Evolutionary conservation across 75 land plant species (phyloP).

Genomic region (Adiantum capillusveneris): DNA sequence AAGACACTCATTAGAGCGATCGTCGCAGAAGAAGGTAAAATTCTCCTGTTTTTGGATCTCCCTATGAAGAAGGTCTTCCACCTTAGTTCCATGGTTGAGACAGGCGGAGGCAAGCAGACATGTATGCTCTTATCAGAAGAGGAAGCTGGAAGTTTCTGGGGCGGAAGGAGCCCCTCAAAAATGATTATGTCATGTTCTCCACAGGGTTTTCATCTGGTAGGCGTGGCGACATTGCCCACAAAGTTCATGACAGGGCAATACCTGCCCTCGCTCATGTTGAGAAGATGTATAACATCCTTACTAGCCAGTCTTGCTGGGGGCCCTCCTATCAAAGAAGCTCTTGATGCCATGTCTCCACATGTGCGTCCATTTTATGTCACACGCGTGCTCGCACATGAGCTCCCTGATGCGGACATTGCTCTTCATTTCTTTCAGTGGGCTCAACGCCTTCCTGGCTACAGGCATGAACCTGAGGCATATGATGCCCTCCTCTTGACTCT

Average conservation of each 20-base stretch:
- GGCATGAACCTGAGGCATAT: conserved; percentile 49
- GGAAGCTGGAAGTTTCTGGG: no score
- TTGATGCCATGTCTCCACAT: conserved; percentile 17
- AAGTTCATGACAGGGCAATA: conserved; percentile 11
- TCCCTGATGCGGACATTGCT: conserved; percentile 39
- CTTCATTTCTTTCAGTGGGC: conserved; percentile 62
- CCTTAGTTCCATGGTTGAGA: no score
- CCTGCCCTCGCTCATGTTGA: conserved; percentile 13
- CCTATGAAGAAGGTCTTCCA: no score
- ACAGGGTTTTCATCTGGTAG: no score
- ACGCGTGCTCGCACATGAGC: conserved; percentile 46
- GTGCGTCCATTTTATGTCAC: conserved; percentile 31
- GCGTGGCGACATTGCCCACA: background rate
- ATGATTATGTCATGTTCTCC: no score
- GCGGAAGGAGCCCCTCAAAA: no score
- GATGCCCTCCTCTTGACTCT: conserved; percentile 50
- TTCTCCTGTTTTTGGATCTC: no score
- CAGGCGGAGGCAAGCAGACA: no score
- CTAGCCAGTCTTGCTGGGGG: conserved; percentile 39
- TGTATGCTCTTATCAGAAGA: no score
- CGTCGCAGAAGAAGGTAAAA: no score
- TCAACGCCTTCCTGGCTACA: conserved; percentile 27
- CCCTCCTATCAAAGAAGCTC: conserved; percentile 32
- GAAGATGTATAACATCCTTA: conserved; percentile 38
- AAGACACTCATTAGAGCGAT: no score